Evolutionary conservation across 2,329 filamentous ascomycete species (phyloP).

Genomic region (Penicillium brasilianum): DNA sequence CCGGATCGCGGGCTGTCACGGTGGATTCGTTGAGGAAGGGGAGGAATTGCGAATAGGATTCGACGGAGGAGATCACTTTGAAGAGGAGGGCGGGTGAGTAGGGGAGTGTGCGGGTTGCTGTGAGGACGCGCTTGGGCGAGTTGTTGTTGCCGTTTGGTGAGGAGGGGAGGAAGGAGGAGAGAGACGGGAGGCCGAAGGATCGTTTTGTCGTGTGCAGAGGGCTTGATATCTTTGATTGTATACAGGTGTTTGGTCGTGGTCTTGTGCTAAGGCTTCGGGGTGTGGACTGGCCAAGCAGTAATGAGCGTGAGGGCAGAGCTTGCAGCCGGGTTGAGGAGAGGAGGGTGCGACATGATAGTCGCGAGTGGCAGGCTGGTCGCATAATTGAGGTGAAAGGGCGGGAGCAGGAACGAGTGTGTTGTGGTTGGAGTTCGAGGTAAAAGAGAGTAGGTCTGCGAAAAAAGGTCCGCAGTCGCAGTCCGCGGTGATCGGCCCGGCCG

Average conservation of each 20-base stretch:
- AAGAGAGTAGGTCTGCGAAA: not conserved
- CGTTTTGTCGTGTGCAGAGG: conserved; percentile 16
- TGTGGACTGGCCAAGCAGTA: not conserved
- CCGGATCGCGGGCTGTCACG: conserved; percentile 74
- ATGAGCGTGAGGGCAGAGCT: not conserved
- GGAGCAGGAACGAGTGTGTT: not conserved
- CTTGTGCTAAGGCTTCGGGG: conserved; percentile 21
- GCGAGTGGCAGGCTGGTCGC: conserved; percentile 17
- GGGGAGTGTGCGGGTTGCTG: conserved; percentile 75
- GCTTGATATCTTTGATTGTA: conserved; percentile 13
- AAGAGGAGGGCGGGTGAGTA: conserved; percentile 76
- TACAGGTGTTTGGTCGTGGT: conserved; percentile 14
- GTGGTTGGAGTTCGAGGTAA: not conserved
- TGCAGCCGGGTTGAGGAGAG: conserved; percentile 1
- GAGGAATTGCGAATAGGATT: conserved; percentile 84
- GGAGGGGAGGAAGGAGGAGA: conserved; percentile 36
- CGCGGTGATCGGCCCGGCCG: conserved; percentile 24
- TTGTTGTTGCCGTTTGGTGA: conserved; percentile 28
- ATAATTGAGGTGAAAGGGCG: conserved; percentile 13
- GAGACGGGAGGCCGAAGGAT: conserved; percentile 35
- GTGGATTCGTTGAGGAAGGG: conserved; percentile 82
- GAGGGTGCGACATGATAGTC: conserved; percentile 23
- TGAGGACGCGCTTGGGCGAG: conserved; percentile 67
- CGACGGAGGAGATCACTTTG: conserved; percentile 83
- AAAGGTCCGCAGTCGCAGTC: not conserved